Conservation (phyloP, 352 stramenopile species). For the Phytophthora boehmeriae region DNA sequence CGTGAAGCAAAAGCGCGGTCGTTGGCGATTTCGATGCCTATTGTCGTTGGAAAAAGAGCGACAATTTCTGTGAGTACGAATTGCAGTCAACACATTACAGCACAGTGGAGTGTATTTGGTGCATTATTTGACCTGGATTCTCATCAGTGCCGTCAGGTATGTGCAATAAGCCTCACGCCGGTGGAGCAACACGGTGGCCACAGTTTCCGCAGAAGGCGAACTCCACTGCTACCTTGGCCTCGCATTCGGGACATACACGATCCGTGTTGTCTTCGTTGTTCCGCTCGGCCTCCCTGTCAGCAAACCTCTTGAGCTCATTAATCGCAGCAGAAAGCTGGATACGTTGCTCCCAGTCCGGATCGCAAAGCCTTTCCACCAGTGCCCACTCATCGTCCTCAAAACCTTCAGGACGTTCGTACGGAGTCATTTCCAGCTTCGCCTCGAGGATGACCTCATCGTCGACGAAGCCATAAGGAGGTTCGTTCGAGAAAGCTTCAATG, state of each 20-base stretch:
- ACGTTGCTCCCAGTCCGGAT: conserved; percentile 24
- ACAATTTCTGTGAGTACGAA: no score
- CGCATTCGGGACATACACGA: conserved; percentile 23
- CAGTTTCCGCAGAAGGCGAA: conserved; percentile 32
- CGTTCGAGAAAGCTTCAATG: conserved; percentile 33
- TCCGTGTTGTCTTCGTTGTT: conserved; percentile 26
- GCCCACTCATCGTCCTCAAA: conserved; percentile 31
- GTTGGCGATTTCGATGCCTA: no score
- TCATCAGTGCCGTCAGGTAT: no score
- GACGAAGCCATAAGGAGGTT: conserved; percentile 28
- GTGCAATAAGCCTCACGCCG: conserved; percentile 3
- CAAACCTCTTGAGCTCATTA: conserved; percentile 20
- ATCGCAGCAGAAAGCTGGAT: conserved; percentile 19
- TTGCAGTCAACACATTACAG: no score
- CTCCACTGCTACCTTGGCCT: conserved; percentile 23
- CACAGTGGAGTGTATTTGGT: no score
- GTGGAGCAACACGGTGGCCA: conserved; percentile 16
- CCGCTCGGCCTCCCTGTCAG: conserved; percentile 23
- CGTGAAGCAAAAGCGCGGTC: no score
- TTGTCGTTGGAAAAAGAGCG: no score
- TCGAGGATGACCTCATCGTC: conserved; percentile 36
- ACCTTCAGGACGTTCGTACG: conserved; percentile 24
- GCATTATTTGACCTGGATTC: no score
- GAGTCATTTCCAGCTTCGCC: conserved; percentile 16
- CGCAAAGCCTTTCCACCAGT: conserved; percentile 20